Base-by-base conservation (phyloP, 2,329 filamentous ascomycete genomes). In the Alternaria brassicae region DNA sequence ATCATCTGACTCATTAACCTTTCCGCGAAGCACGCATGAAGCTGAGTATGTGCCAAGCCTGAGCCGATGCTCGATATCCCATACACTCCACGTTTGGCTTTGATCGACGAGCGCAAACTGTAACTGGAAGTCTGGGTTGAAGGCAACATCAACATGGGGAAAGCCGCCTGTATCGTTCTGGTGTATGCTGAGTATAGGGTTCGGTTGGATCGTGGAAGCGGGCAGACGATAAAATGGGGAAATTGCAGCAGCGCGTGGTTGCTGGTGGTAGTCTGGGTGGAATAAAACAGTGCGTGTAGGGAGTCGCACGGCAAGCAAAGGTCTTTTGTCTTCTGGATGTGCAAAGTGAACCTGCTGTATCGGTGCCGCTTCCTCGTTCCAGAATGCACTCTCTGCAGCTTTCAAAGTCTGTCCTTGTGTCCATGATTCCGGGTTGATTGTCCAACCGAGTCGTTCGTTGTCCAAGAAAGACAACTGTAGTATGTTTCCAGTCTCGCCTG, bases 21-120 rank as follows among this genome's bases (percentile, higher is more conserved):
- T 50, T 8, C 71, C 71, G 23, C 44, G 78, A 19, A 77, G 74
- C 21, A 75, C 71, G 10, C 74, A 70, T 17, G 76, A 63, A 58
- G 73, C 70, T 12, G 59, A 61, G 70, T 80, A 53, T 78, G 80
- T 12, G 68, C 61, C 53, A 37, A 56, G 57, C 55, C 63, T 72
- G 19, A 65, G 61, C 9, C 56, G 56, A 40, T 68, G 66, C 25
- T 72, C 65, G 23, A 90, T 78, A 60, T 90, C 83, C 87, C 89
- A 92, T 4, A 92, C 75, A 41, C 81, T 87, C 91, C 90, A 93
- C 57, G 80, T 81, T 1, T 89, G 90, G 32, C 78, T 78, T 51
- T 86, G 81, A 67, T 93, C 89, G 17, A 93, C 80, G 25, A 92
- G 80, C 15, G 83, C 88, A 52, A 93, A 77, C 67, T 90, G 88